Evolutionary conservation across 495 filamentous ascomycete species (phyloP), one percentile per base, ranked within the genome.

Genomic region (Penicillium coffeae): DNA sequence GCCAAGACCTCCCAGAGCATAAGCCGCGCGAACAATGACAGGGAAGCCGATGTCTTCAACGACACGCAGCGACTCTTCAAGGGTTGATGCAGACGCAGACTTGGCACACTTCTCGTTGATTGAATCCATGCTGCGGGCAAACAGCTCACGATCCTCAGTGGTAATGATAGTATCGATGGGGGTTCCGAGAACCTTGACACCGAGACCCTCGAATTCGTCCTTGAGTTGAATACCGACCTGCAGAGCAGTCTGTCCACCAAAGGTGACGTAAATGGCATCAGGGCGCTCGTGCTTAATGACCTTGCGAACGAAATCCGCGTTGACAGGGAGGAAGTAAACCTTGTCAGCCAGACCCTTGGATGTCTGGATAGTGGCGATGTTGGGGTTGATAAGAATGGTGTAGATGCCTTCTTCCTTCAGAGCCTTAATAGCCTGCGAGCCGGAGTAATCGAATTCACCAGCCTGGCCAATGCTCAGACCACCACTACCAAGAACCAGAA

Each of bases 381-480:
- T 98, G 40, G 93, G 93, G 68, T 98, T 98, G 66, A 98, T 95
- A 55, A 98, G 74, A 45, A 98, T 87, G 4, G 93, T 96, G 63
- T 90, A 85, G 32, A 96, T 94, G 22, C 89, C 92, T 59, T 95
- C 93, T 70, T 97, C 89, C 73, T 96, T 96, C 59, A 98, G 70
- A n/a, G 93, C 89, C 74, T 94, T 94, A 64, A 94, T 85, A 45
- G 92, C 92, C 67, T 94, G 76, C 64, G 71, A 82, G 80, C 91
- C 93, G 54, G 94, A 97, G 70, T 98, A 98, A 68, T 98, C 93
- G 62, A 98, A 98, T 71, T 98, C 93, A 71, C 93, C 93, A 48
- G 93, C 93, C 71, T 98, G 93, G 50, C 93, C 93, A 76, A 98
- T 98, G 65, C 90, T 92, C 51, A 98, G 80, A 70, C 93, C 93